Conservation (phyloP, 164 flowering plant genomes). For the Kingdonia uniflora region DNA sequence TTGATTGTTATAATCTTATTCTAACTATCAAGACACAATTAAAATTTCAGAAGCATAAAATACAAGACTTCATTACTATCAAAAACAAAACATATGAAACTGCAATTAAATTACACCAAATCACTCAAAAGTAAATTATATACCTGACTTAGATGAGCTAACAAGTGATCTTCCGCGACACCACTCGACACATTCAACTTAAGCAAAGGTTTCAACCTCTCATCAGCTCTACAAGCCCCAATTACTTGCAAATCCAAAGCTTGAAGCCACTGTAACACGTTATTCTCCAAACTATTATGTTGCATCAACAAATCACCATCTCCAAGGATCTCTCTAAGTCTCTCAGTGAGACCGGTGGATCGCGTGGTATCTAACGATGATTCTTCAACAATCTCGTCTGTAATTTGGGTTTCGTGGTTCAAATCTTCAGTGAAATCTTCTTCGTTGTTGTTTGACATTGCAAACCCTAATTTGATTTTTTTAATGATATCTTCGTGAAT, state of each 20-base stretch:
- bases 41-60: too few species aligned
- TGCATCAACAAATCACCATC: slow-evolving; percentile 56
- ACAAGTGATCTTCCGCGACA: slow-evolving; percentile 62
- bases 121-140: too few species aligned
- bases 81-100: too few species aligned
- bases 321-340: slow-evolving; percentile 34
- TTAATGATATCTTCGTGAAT: too few species aligned
- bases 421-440: neutral
- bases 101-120: too few species aligned
- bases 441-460: neutral
- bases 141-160: slow-evolving; percentile 81
- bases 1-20: too few species aligned
- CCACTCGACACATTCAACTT: slow-evolving; percentile 50
- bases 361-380: too few species aligned
- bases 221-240: slow-evolving; percentile 94
- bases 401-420: neutral
- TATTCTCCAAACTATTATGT: slow-evolving; percentile 27
- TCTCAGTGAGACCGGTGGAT: slow-evolving; percentile 34
- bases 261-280: slow-evolving; percentile 62
- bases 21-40: too few species aligned
- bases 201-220: slow-evolving; percentile 85
- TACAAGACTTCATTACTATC: too few species aligned
- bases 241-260: slow-evolving; percentile 83
- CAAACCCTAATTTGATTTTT: too few species aligned
- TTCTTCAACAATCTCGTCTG: slow-evolving; percentile 2